Base-by-base conservation (phyloP, 2,329 filamentous ascomycete species). In the Nothopassalora personata region DNA sequence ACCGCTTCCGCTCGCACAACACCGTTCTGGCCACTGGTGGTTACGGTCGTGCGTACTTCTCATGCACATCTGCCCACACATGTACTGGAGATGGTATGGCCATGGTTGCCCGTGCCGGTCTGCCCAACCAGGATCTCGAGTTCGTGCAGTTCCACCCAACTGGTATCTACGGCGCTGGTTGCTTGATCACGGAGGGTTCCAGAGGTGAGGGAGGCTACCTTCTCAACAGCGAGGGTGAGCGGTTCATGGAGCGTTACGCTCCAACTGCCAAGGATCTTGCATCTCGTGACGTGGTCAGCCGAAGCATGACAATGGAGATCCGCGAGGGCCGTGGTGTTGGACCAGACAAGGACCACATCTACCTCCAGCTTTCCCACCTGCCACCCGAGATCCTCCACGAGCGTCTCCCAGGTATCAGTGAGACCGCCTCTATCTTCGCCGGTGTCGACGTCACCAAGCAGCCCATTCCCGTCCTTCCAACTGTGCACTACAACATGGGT, bases 401-500 rank as follows among this genome's bases (percentile, higher is more conserved):
- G 81, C 91, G 94, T 82, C 88, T 99, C 61, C 93, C 93, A 58
- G 93, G 93, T 86, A 99, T 99, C 75, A 97, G 93, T 43, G 94
- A 99, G 83, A 99, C 94, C 34, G 94, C 93, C 55, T 91, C 90
- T 69, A 97, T 97, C 72, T 99, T 99, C 78, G 84, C 93, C 61
- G 93, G 94, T 79, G 92, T 99, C 70, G 94, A 99, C 76, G 93
- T 99, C 68, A 88, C 87, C 62, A 97, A 96, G 82, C 90, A 97
- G 79, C 93, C 93, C 66, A 97, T 97, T 69, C 93, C 93, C 62
- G 93, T 97, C 66, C 83, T 97, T 64, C 93, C 93, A 59, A 97
- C 93, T 48, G 93, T 97, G 67, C 92, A 99, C 83, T 99, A 99
- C 85, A 97, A 97, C 84, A 99, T 97, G 94, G 93, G 93, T 78